Base-by-base conservation (phyloP, 345 rosid genomes). In the Syzygium grande region DNA sequence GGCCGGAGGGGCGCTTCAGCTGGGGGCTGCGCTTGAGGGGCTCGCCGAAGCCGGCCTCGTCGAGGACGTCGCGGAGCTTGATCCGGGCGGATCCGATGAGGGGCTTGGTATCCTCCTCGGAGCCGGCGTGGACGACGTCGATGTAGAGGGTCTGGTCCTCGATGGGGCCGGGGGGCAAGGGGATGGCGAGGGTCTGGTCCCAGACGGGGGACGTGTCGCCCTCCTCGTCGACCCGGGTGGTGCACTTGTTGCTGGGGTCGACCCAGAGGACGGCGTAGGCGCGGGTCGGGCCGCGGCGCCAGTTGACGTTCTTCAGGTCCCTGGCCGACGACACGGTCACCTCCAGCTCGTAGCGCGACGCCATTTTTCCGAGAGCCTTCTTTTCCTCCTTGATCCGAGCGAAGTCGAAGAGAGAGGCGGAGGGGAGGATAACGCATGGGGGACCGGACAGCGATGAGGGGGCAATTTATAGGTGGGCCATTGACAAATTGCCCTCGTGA, bases 1-100 rank as follows among this genome's bases (percentile, higher is more conserved):
- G 89, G 49, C 99, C 98, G 2, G 99, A 97, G 8, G 99, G 98
- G 43, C 99, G 98, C 92, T 94, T 95, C 88, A 96, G 94, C 55
- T 92, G 88, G 88, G 96, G 93, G 2, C 87, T 87, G 29, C 92
- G 92, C 79, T 11, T 55, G 51, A 46, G 2, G 2, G 92, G 89
- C 68, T 92, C 93, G 4, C 93, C 95, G 52, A 92, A 30, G 27
- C 97, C 97, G 53, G 49, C 95, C 3, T 94, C 95, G 11, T 95
- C 92, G 73, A 94, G 52, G 83, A 97, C 97, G 14, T 95, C 97
- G 21, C 56, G 88, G 86, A 97, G 94, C 87, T 89, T 92, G 87
- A 96, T 93, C 58, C 87, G 87, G 1, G 98, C 96, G 1, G 98
- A 95, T 53, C 99, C 99, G 84, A 96, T 95, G 84, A 96, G 93